Conservation (phyloP, 176 grass and related monocot species). For the Phragmites australis region DNA sequence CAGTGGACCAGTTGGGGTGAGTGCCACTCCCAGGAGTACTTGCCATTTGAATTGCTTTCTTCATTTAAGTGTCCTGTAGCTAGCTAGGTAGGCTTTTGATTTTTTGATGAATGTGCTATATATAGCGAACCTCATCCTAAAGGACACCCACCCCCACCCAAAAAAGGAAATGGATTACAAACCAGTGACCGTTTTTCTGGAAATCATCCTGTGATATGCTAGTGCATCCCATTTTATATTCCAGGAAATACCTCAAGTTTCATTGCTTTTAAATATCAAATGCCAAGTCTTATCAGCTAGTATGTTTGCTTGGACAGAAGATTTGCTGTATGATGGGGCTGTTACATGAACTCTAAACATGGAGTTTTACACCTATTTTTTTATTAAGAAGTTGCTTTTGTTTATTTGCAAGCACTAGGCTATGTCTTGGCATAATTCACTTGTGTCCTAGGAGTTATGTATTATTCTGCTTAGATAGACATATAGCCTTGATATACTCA, state of each 20-base stretch:
- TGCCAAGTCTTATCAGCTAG: background rate
- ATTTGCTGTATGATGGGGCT: constrained; percentile 2
- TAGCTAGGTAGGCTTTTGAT: background rate
- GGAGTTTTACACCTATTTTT: background rate
- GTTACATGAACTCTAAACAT: constrained; percentile 21
- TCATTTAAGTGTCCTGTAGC: constrained; percentile 16
- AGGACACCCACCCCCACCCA: background rate
- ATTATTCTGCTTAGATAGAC: constrained; percentile 25
- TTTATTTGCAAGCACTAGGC: constrained; percentile 8
- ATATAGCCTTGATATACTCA: constrained; percentile 16
- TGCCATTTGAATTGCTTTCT: constrained; percentile 19
- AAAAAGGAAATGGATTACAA: background rate
- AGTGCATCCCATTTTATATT: constrained; percentile 3
- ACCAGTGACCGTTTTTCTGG: background rate
- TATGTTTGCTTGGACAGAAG: constrained; percentile 22
- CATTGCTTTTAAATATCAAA: background rate
- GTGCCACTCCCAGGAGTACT: constrained; percentile 23
- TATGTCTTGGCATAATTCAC: background rate
- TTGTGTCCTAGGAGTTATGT: background rate
- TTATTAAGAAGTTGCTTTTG: constrained; percentile 20
- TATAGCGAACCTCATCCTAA: constrained; percentile 12
- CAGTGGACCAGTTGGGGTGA: constrained; percentile 95
- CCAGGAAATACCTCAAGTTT: background rate
- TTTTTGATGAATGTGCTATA: constrained; percentile 14
- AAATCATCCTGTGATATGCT: constrained; percentile 6